Evolutionary conservation across 139 green algal species (phyloP), one percentile per base, ranked within the genome.

Genomic region (Medakamo hakoo): DNA sequence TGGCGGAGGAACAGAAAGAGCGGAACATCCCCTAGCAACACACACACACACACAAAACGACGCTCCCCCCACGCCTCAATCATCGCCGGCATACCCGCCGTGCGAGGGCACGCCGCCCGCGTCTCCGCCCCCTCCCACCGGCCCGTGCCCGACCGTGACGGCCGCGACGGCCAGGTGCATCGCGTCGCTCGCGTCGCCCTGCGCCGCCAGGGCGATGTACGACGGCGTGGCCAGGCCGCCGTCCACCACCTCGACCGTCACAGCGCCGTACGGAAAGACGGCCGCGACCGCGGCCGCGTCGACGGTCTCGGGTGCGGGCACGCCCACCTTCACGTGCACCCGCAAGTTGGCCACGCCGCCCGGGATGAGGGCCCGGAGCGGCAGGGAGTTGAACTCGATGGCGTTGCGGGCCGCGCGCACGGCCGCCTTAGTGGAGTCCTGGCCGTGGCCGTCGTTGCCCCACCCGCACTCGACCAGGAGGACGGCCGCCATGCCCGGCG

Each of bases 361-460:
- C 2, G 76, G 76, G 23, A 82, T 64, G 28, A 82, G 48, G n/a
- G 67, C 63, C 4, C 49, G 21, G 25, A 78, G 67, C 2, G 76
- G 76, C 3, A 82, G 66, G n/a, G 58, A 71, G 27, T 82, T 82
- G 68, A 82, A 82, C 32, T 76, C 69, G 24, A 82, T 82, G 27
- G 76, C 71, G 26, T 82, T 76, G 19, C 72, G 62, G 68, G 63
- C 73, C 0, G 76, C 76, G 4, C 71, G 60, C n/a, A 73, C 59
- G 1, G 58, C 64, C 25, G 76, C 76, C 30, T 71, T 75, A 16
- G 40, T 52, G 9, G 40, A 52, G 40, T 52, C 40, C 40, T 52
- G 40, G 40, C 40, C 40, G 40, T 52, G 40, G 40, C 40, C 40
- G 40, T 52, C 40, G 40, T 16, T 21, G 9, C 40, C 40, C 9